phyloP scores from a whole-genome alignment of 805 yeast species.

The Zygotorulaspora sp. region DNA sequence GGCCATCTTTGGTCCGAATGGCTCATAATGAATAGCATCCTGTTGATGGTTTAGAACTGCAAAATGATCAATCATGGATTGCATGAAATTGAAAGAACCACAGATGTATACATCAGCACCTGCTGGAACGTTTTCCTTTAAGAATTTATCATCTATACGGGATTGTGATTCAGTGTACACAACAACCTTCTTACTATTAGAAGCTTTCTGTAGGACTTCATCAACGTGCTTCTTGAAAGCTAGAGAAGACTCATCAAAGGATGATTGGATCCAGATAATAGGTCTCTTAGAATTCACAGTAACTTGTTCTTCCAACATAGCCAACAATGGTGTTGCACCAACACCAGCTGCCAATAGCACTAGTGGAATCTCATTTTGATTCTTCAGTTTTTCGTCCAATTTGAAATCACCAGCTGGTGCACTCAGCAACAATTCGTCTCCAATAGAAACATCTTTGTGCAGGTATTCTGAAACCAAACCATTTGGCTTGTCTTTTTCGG shows the following conservation, averaged over 20 bases:
- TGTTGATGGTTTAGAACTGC: constrained; percentile 21
- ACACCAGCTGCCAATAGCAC: constrained; percentile 57
- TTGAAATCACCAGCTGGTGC: constrained; percentile 58
- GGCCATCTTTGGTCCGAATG: constrained; percentile 36
- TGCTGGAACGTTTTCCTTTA: constrained; percentile 23
- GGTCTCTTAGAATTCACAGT: constrained; percentile 29
- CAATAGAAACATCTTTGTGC: constrained; percentile 45
- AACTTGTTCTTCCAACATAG: constrained; percentile 43
- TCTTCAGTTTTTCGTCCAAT: constrained; percentile 26
- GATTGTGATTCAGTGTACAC: constrained; percentile 24
- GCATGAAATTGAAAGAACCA: constrained; percentile 32
- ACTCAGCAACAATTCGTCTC: constrained; percentile 46
- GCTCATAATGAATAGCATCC: constrained; percentile 32
- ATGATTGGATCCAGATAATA: constrained; percentile 32
- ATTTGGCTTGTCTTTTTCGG: constrained; percentile 24
- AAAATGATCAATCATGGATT: constrained; percentile 24
- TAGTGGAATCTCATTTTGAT: constrained; percentile 35
- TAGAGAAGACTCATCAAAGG: constrained; percentile 21
- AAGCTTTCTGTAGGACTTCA: constrained; percentile 16
- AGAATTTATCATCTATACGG: constrained; percentile 26
- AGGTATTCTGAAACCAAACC: constrained; percentile 51
- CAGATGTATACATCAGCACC: constrained; percentile 34
- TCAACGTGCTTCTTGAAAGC: constrained; percentile 28
- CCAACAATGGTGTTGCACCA: constrained; percentile 61
- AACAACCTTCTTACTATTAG: constrained; percentile 14